Evolutionary conservation across 108 stramenopile species (phyloP), one percentile per base, ranked within the genome.

Genomic region (Nannochloropsis gaditana): DNA sequence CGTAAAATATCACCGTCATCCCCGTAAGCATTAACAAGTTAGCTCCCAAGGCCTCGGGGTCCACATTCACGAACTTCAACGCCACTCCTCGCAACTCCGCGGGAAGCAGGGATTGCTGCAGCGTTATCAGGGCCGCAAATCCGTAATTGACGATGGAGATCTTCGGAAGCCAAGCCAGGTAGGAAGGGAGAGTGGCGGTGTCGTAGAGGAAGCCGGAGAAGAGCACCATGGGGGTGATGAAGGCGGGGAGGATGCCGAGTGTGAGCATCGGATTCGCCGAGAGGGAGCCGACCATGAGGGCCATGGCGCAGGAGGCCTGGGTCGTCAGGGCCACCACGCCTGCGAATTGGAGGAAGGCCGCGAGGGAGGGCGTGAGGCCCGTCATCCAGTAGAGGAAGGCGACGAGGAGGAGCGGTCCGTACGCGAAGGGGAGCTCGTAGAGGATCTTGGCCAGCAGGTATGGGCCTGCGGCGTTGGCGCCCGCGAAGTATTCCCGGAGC

Each of bases 11-110:
- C 2, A 15, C 59, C 59, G 59, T 73, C 59, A 73, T 73, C 2
- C 59, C 59, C 59, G n/a, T n/a, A 15, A 73, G 59, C 59, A n/a
- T 73, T n/a, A 8, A 15, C 59, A 73, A n/a, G n/a, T 73, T 73
- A 15, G 15, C 59, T 8, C n/a, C n/a, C 59, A 73, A 73, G 19
- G 15, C 59, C 59, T 15, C 59, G 2, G 59, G 59, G 19, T 73
- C 59, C 59, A 73, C 59, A 73, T 73, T 73, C 8, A n/a, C n/a
- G 59, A 73, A 73, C 59, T n/a, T 73, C 59, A 73, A 73, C 59
- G 59, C 59, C 59, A 73, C n/a, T n/a, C 19, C 19, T 73, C 59
- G 15, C 59, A 73, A 15, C 3, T 73, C n/a, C 59, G n/a, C 59
- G 3, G 59, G 59, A 15, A 73, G n/a, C 59, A 73, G 8, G 19